Conservation (phyloP, 2,329 filamentous ascomycete species). For the Monilinia polystroma region DNA sequence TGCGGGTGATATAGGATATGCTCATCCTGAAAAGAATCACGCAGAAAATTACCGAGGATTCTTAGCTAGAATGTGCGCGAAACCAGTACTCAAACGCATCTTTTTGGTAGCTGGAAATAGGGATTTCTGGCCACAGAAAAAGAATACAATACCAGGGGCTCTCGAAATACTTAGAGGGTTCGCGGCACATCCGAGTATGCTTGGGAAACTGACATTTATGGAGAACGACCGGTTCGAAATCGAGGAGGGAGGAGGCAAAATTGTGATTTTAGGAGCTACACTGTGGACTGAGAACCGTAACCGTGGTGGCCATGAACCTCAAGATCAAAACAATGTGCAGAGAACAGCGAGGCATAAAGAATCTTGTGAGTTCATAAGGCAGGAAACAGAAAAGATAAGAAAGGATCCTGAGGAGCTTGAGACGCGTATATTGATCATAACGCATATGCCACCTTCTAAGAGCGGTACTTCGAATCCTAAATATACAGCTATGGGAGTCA, state of each 20-base stretch:
- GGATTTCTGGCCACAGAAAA: background rate
- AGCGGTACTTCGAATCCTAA: background rate
- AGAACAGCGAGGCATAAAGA: background rate
- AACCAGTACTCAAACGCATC: background rate
- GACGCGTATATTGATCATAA: conserved; percentile 17
- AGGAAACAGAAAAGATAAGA: background rate
- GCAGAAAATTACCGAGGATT: background rate
- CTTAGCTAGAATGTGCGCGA: conserved; percentile 12
- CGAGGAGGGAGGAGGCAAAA: background rate
- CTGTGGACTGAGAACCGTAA: background rate
- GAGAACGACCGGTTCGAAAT: background rate
- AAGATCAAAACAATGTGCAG: background rate
- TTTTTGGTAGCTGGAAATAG: conserved; percentile 15
- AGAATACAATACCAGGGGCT: background rate
- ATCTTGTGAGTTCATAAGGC: background rate
- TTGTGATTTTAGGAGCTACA: conserved; percentile 8
- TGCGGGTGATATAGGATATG: background rate
- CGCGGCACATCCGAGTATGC: background rate
- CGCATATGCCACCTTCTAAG: conserved; percentile 18
- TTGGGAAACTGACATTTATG: conserved; percentile 2
- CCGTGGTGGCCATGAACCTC: background rate
- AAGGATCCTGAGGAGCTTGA: background rate
- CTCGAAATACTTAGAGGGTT: background rate
- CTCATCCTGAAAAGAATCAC: background rate
- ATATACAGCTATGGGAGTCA: background rate